A percentile compares a stretch with the other conserved stretches of the same genome.
Evolutionary conservation across 176 grass and related monocot genomes (phyloP).

Genomic region (Pontederia paniculata): DNA sequence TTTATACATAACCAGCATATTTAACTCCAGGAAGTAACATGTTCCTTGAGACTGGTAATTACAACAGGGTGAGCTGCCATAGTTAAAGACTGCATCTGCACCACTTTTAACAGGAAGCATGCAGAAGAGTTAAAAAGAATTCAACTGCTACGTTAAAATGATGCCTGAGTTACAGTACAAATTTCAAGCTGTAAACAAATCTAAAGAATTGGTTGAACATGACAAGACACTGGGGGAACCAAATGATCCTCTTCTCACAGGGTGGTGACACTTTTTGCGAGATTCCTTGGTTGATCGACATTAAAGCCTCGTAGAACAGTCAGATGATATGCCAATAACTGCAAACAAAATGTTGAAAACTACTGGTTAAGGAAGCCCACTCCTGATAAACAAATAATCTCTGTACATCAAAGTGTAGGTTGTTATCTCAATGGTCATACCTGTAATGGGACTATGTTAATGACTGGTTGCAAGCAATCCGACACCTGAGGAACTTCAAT

Average conservation of each 20-base stretch:
- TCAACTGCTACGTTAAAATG: no score
- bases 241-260: conserved; percentile 21
- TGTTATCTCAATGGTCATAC: conserved; percentile 16
- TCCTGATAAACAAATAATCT: no score
- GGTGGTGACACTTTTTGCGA: conserved; percentile 79
- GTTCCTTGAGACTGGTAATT: no score
- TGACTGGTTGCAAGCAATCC: conserved; percentile 75
- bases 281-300: conserved; percentile 73
- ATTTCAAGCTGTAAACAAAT: not conserved
- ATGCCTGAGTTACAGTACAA: no score
- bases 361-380: no score
- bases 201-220: no score
- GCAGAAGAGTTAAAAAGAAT: no score
- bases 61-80: no score
- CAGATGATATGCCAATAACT: conserved; percentile 72
- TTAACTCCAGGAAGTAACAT: no score
- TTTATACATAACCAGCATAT: no score
- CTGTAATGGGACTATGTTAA: conserved; percentile 90
- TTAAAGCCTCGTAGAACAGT: conserved; percentile 63
- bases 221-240: not conserved
- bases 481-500: conserved; percentile 65
- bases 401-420: not conserved
- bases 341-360: conserved; percentile 3
- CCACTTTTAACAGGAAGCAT: no score
- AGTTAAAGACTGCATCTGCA: no score